These are phyloP conservation scores for Monosporascus sp. DNA, from an alignment of 2,329 filamentous ascomycete genomes.

Conservation along the genomic window DNA sequence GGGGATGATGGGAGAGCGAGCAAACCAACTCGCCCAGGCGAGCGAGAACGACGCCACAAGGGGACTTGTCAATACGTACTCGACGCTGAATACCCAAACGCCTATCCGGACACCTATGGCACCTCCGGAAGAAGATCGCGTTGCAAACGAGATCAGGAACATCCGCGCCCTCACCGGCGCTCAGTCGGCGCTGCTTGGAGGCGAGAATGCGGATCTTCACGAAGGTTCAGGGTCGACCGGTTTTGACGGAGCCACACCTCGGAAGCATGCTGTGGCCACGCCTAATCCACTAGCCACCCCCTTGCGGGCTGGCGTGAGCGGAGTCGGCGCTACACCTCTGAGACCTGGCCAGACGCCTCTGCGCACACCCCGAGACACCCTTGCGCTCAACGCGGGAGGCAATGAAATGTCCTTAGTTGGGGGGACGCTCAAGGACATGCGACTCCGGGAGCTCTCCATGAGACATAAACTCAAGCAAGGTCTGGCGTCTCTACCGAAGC, in stretches of 20 bases:
- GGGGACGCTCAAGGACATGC: constrained; percentile 73
- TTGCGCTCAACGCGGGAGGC: constrained; percentile 73
- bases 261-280: constrained; percentile 77
- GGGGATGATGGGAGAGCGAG: constrained; percentile 88
- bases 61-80: constrained; percentile 83
- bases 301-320: constrained; percentile 58
- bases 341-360: constrained; percentile 75
- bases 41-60: constrained; percentile 82
- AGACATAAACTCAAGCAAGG: constrained; percentile 65
- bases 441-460: constrained; percentile 62
- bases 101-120: constrained; percentile 91
- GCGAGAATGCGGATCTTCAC: constrained; percentile 85
- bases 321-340: constrained; percentile 62
- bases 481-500: constrained; percentile 81
- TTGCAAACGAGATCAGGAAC: constrained; percentile 94
- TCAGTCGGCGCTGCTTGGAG: constrained; percentile 86
- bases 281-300: constrained; percentile 95
- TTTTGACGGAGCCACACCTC: constrained; percentile 78
- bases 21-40: constrained; percentile 66
- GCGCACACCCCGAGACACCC: constrained; percentile 81
- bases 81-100: constrained; percentile 70
- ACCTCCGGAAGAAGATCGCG: constrained; percentile 87
- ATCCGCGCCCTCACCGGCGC: constrained; percentile 89
- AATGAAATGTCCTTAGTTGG: constrained; percentile 61
- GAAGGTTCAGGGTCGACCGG: constrained; percentile 80